Conservation (phyloP, 2,329 filamentous ascomycete genomes). For the Diaporthe amygdali region DNA sequence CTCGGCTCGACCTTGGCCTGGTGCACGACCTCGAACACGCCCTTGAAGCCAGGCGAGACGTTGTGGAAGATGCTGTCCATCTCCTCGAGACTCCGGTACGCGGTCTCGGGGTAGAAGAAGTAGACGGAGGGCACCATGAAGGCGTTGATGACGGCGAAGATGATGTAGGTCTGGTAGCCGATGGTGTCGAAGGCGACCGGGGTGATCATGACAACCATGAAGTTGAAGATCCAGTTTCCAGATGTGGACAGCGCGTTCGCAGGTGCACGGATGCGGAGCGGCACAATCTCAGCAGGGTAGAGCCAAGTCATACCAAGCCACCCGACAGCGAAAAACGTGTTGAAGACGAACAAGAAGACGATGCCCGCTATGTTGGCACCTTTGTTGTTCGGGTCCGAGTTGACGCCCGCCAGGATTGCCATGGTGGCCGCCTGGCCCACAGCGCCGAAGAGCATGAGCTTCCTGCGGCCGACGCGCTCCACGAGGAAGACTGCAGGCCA, state of each 20-base stretch:
- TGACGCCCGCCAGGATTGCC: constrained; percentile 61
- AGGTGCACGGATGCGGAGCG: constrained; percentile 56
- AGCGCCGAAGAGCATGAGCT: constrained; percentile 74
- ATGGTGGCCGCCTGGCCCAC: constrained; percentile 68
- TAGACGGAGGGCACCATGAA: constrained; percentile 63
- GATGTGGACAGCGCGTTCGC: constrained; percentile 61
- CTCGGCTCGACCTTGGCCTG: constrained; percentile 54
- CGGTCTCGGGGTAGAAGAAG: constrained; percentile 70
- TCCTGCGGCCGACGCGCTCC: constrained; percentile 69
- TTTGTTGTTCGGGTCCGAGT: constrained; percentile 33
- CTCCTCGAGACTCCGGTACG: constrained; percentile 67
- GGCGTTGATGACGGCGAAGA: constrained; percentile 71
- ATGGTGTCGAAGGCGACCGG: constrained; percentile 64
- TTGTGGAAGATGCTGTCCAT: constrained; percentile 71
- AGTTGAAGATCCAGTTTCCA: constrained; percentile 69
- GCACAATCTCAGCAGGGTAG: constrained; percentile 62
- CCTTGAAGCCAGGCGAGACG: constrained; percentile 45
- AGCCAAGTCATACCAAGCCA: constrained; percentile 64
- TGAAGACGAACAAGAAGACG: constrained; percentile 55
- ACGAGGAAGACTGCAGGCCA: constrained; percentile 67
- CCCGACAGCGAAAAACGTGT: constrained; percentile 57
- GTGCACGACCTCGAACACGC: constrained; percentile 46
- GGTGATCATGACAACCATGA: constrained; percentile 68
- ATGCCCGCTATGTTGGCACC: constrained; percentile 37
- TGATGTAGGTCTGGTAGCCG: constrained; percentile 64